phyloP scores from a whole-genome alignment of 1,284 basidiomycete genomes.

The Stygiomarasmius scandens region DNA sequence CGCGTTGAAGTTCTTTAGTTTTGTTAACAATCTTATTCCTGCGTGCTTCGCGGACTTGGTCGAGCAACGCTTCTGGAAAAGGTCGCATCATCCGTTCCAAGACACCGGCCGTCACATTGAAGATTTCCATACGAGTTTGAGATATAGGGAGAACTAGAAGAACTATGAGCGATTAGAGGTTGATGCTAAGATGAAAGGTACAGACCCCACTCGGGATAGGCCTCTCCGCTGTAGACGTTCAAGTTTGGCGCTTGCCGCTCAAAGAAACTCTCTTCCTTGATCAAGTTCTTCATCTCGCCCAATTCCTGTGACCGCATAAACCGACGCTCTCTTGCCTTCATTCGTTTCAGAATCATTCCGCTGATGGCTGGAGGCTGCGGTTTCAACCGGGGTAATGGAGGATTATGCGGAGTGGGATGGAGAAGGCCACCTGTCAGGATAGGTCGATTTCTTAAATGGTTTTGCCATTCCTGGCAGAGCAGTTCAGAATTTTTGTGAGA shows the following conservation, averaged over 20 bases:
- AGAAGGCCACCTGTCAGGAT: constrained; percentile 72
- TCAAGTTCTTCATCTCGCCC: constrained; percentile 42
- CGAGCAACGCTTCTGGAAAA: constrained; percentile 51
- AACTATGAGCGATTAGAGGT: no score
- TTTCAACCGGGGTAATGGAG: constrained; percentile 73
- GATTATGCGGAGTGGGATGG: constrained; percentile 61
- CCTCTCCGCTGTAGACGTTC: constrained; percentile 8
- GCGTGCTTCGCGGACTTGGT: constrained; percentile 54
- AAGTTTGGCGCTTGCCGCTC: constrained; percentile 41
- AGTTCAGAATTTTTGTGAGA: no score
- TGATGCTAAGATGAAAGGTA: constrained; percentile 21
- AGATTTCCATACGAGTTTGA: constrained; percentile 28
- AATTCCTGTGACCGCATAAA: constrained; percentile 34
- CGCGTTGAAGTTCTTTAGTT: constrained; percentile 58
- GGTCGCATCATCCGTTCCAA: constrained; percentile 41
- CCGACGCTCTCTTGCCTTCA: constrained; percentile 50
- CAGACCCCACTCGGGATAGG: constrained; percentile 44
- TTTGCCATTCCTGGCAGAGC: constrained; percentile 47
- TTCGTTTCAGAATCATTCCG: constrained; percentile 69
- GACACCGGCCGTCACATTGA: constrained; percentile 40
- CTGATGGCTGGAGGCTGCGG: constrained; percentile 74
- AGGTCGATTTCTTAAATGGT: constrained; percentile 54
- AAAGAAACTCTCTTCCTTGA: constrained; percentile 57
- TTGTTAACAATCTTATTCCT: constrained; percentile 62
- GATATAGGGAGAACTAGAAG: constrained; percentile 16